Conservation (phyloP, 495 filamentous ascomycete species). For the Pseudotulostoma volvatum region DNA sequence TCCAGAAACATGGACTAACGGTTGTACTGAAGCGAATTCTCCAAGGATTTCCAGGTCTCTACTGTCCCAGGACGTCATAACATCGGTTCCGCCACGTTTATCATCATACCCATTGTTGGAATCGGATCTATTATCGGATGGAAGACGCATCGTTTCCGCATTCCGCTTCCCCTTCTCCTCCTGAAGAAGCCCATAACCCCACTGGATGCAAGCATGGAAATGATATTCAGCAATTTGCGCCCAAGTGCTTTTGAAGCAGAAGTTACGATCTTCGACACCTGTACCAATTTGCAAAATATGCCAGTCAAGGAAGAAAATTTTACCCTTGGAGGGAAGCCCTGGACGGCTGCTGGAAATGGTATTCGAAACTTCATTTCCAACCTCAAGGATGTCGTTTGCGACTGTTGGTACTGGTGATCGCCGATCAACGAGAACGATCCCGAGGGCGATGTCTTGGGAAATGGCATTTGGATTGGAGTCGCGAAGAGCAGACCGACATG, state of each 20-base stretch:
- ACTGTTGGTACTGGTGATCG: slow-evolving; percentile 3
- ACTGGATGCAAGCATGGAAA: slow-evolving; percentile 22
- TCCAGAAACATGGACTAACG: slow-evolving; percentile 4
- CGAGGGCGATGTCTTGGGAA: slow-evolving; percentile 6
- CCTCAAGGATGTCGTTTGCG: slow-evolving; percentile 12
- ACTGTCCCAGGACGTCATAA: slow-evolving; percentile 1
- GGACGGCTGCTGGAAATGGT: not conserved
- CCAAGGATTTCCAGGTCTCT: slow-evolving; percentile 12
- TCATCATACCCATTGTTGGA: not conserved
- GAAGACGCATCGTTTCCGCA: no score
- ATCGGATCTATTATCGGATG: not conserved
- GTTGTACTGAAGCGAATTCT: slow-evolving; percentile 10
- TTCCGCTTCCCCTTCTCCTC: no score
- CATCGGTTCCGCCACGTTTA: not conserved
- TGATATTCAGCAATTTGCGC: slow-evolving; percentile 12
- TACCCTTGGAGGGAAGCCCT: slow-evolving; percentile 7
- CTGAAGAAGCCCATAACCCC: slow-evolving; percentile 10
- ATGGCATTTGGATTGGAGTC: slow-evolving; percentile 14
- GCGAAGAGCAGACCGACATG: slow-evolving; percentile 1
- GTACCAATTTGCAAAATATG: slow-evolving; percentile 9
- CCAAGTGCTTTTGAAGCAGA: slow-evolving; percentile 20
- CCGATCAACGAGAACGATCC: slow-evolving; percentile 11
- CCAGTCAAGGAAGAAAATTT: slow-evolving; percentile 21
- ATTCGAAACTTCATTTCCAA: slow-evolving; percentile 8
- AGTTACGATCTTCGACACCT: slow-evolving; percentile 8